Evolutionary conservation across 805 yeast species (phyloP).

Genomic region (Yarrowia sp.): DNA sequence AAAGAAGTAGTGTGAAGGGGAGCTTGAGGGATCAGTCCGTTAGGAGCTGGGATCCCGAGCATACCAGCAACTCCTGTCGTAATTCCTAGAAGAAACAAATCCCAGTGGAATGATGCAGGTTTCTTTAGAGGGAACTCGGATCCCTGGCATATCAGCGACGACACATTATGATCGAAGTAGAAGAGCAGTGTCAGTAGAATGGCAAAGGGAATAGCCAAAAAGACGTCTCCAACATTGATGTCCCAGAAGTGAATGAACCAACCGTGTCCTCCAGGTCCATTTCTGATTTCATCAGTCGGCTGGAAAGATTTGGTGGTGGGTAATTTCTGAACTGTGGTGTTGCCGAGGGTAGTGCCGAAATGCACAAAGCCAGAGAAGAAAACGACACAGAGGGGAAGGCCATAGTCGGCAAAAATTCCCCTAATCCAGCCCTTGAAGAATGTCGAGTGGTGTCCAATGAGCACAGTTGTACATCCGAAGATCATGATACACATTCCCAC

Average conservation of each 20-base stretch:
- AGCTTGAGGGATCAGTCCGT: conserved; percentile 96
- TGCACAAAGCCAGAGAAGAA: conserved; percentile 93
- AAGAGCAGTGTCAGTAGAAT: conserved; percentile 76
- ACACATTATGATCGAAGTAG: conserved; percentile 93
- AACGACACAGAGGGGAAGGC: conserved; percentile 76
- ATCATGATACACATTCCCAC: conserved; percentile 72
- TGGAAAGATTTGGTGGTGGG: conserved; percentile 69
- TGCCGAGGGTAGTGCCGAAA: conserved; percentile 73
- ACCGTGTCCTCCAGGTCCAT: conserved; percentile 42
- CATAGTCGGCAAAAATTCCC: conserved; percentile 76
- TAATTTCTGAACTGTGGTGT: conserved; percentile 55
- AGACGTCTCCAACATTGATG: conserved; percentile 68
- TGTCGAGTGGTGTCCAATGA: conserved; percentile 58
- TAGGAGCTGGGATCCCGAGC: conserved; percentile 91
- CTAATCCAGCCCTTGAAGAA: conserved; percentile 59
- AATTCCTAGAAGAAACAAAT: conserved; percentile 75
- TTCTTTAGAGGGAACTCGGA: conserved; percentile 74
- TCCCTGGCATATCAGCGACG: conserved; percentile 88
- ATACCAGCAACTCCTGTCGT: conserved; percentile 86
- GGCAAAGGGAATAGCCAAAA: conserved; percentile 91
- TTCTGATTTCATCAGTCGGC: conserved; percentile 54
- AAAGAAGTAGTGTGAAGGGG: conserved; percentile 85
- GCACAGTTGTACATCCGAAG: conserved; percentile 50
- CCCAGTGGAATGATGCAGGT: conserved; percentile 92
- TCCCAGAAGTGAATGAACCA: conserved; percentile 83